These are phyloP conservation scores for Huntiella abstrusa DNA, from an alignment of 2,329 filamentous ascomycete species.

Conservation along the genomic window DNA sequence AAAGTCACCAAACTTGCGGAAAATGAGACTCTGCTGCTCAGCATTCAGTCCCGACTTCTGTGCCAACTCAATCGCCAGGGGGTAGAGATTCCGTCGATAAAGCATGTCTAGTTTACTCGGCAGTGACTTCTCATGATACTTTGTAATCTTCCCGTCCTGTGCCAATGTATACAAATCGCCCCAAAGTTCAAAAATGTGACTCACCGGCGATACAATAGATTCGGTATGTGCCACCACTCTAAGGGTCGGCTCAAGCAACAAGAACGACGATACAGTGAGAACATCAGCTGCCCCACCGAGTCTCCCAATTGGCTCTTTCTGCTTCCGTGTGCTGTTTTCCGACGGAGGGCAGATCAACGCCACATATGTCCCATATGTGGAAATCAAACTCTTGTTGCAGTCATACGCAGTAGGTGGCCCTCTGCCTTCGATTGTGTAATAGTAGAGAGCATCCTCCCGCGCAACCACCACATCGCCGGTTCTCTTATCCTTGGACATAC, in stretches of 20 bases:
- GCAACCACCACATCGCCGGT: conserved; percentile 81
- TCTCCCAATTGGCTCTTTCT: conserved; percentile 24
- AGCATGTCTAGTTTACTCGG: conserved; percentile 84
- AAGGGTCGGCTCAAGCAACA: conserved; percentile 77
- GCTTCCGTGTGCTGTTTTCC: conserved; percentile 11
- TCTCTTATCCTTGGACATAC: conserved; percentile 71
- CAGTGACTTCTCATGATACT: conserved; percentile 78
- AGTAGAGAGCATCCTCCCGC: conserved; percentile 87
- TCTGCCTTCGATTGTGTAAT: conserved; percentile 69
- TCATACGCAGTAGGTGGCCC: conserved; percentile 84
- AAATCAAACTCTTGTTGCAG: conserved; percentile 66
- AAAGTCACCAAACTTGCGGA: conserved; percentile 82
- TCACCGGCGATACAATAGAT: conserved; percentile 61
- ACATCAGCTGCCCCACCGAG: conserved; percentile 61
- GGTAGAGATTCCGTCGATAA: conserved; percentile 84
- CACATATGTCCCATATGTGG: conserved; percentile 69
- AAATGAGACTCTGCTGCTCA: conserved; percentile 76
- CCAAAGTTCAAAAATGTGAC: conserved; percentile 71
- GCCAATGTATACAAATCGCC: conserved; percentile 80
- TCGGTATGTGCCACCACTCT: conserved; percentile 83
- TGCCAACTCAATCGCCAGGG: conserved; percentile 78
- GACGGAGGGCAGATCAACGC: conserved; percentile 63
- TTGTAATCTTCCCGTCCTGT: conserved; percentile 78
- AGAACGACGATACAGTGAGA: conserved; percentile 75
- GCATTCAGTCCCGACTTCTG: conserved; percentile 69